Conservation (phyloP, 345 rosid genomes). For the Cardiospermum halicacabum region DNA sequence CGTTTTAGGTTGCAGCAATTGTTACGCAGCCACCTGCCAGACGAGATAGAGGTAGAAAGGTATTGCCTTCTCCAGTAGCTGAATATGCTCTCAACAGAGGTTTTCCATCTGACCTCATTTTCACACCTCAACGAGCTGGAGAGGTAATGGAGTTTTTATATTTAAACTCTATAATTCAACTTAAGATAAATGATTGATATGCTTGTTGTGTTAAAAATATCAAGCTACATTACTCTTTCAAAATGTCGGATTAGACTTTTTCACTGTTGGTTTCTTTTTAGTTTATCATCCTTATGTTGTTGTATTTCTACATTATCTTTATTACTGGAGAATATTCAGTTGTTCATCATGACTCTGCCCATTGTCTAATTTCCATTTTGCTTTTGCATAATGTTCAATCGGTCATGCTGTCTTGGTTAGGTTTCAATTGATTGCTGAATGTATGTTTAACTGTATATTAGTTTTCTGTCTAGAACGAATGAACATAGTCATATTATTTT, state of each 20-base stretch:
- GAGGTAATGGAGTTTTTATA: conserved; percentile 47
- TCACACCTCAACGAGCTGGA: conserved; percentile 81
- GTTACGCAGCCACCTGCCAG: conserved; percentile 88
- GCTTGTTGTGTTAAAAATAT: background rate
- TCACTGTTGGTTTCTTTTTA: background rate
- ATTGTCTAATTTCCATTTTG: background rate
- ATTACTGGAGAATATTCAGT: background rate
- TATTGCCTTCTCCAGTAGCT: conserved; percentile 80
- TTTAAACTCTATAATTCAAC: background rate
- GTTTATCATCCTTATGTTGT: background rate
- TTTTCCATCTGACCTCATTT: conserved; percentile 69
- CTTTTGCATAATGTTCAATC: background rate
- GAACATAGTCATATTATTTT: background rate
- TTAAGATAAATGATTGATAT: background rate
- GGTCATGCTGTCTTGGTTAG: background rate
- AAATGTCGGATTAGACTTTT: background rate
- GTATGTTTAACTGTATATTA: background rate
- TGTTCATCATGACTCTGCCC: background rate
- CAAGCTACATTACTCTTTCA: background rate
- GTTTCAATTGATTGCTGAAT: conserved; percentile 6
- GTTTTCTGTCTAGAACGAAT: background rate
- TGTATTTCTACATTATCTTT: background rate
- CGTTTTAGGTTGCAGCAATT: conserved; percentile 76
- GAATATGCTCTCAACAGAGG: conserved; percentile 76
- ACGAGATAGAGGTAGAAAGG: conserved; percentile 75